Conservation (phyloP, 345 rosid genomes). For the Camelina hispida region DNA sequence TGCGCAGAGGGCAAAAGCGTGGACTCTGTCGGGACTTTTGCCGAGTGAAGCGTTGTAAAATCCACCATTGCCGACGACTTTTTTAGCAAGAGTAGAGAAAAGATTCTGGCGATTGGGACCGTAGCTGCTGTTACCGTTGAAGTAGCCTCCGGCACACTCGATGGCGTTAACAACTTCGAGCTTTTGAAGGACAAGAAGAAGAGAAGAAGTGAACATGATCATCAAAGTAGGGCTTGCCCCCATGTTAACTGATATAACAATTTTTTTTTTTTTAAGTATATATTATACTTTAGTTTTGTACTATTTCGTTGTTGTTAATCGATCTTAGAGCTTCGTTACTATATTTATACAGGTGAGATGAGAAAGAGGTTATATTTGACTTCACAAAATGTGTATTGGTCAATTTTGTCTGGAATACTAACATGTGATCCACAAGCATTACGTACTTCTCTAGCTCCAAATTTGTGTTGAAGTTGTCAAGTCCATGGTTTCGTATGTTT, state of each 20-base stretch:
- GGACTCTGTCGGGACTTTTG: slow-evolving; percentile 27
- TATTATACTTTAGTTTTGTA: no score
- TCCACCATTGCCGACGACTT: slow-evolving; percentile 16
- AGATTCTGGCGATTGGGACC: slow-evolving; percentile 16
- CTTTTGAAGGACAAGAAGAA: slow-evolving; percentile 3
- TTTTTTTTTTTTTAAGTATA: no score
- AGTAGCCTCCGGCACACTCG: background rate
- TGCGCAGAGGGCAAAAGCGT: slow-evolving; percentile 41
- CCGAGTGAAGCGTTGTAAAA: slow-evolving; percentile 41
- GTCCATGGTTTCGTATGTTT: no score
- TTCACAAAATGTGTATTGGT: no score
- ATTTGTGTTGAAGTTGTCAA: no score
- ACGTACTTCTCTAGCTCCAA: no score
- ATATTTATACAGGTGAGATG: no score
- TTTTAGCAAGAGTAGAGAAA: slow-evolving; percentile 38
- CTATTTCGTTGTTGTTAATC: no score
- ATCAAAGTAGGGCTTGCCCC: background rate
- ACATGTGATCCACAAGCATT: no score
- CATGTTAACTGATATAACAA: background rate
- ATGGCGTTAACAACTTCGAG: background rate
- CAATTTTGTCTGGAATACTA: no score
- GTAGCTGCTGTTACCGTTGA: background rate
- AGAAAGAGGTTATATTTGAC: no score
- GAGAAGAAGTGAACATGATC: background rate
- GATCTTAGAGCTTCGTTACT: no score